Evolutionary conservation across 192 early-diverging fungal genomes (phyloP).

Genomic region (Backusella liffmaniae): DNA sequence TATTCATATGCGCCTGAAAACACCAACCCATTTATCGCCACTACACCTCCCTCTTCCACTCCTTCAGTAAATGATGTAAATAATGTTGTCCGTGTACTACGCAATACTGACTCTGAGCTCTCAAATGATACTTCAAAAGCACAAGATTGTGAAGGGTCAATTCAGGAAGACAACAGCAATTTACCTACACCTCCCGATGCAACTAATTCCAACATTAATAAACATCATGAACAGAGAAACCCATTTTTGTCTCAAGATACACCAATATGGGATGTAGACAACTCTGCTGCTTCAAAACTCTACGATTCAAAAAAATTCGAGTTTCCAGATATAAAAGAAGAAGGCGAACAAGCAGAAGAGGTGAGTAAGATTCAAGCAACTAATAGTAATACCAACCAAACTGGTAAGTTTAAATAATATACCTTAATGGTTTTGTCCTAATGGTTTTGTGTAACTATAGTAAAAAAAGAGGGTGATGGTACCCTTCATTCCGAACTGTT

Average conservation of each 20-base stretch:
- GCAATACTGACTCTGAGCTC: background rate
- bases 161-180: background rate
- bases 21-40: background rate
- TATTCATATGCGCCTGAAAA: background rate
- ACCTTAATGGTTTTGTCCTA: background rate
- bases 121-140: background rate
- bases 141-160: background rate
- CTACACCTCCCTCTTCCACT: conserved; percentile 1
- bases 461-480: background rate
- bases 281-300: background rate
- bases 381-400: background rate
- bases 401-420: background rate
- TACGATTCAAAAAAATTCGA: background rate
- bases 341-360: background rate
- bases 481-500: background rate
- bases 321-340: conserved; percentile 1
- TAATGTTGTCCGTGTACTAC: background rate
- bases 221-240: background rate
- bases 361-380: background rate
- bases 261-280: background rate
- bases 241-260: background rate
- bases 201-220: background rate
- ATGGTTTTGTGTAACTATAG: background rate
- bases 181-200: background rate
- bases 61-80: conserved; percentile 2